Conservation (phyloP, 352 stramenopile species). For the Globisporangium middletonii region DNA sequence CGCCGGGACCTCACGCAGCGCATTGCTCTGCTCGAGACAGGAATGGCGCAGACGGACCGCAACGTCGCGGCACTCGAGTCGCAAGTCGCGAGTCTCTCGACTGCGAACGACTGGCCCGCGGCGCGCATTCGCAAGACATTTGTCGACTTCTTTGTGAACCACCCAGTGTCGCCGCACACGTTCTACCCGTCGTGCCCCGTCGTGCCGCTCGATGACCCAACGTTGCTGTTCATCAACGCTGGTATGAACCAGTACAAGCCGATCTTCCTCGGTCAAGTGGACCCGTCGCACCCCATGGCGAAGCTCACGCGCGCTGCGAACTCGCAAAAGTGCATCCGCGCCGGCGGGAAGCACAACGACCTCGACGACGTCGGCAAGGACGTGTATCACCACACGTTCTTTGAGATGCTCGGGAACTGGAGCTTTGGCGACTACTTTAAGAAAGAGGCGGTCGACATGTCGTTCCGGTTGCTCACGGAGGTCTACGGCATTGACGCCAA, state of each 20-base stretch:
- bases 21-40: slow-evolving; percentile 24
- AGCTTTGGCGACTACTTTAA: slow-evolving; percentile 99
- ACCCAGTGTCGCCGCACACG: slow-evolving; percentile 81
- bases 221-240: slow-evolving; percentile 98
- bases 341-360: slow-evolving; percentile 99
- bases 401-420: slow-evolving; percentile 99
- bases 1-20: slow-evolving; percentile 19
- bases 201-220: slow-evolving; percentile 97
- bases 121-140: slow-evolving; percentile 96
- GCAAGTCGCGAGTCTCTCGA: slow-evolving; percentile 12
- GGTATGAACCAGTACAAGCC: slow-evolving; percentile 99
- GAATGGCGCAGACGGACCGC: slow-evolving; percentile 17
- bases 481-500: slow-evolving; percentile 93
- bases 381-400: slow-evolving; percentile 99
- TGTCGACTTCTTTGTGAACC: slow-evolving; percentile 95
- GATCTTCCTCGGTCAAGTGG: slow-evolving; percentile 98
- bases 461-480: slow-evolving; percentile 95
- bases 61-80: slow-evolving; percentile 18
- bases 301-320: slow-evolving; percentile 93
- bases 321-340: slow-evolving; percentile 99
- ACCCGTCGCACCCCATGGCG: slow-evolving; percentile 90
- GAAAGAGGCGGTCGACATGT: slow-evolving; percentile 95
- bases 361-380: slow-evolving; percentile 99
- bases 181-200: slow-evolving; percentile 96
- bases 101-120: slow-evolving; percentile 87